Conservation (phyloP, 2,329 filamentous ascomycete genomes). For the Chalaropsis thielavioides region DNA sequence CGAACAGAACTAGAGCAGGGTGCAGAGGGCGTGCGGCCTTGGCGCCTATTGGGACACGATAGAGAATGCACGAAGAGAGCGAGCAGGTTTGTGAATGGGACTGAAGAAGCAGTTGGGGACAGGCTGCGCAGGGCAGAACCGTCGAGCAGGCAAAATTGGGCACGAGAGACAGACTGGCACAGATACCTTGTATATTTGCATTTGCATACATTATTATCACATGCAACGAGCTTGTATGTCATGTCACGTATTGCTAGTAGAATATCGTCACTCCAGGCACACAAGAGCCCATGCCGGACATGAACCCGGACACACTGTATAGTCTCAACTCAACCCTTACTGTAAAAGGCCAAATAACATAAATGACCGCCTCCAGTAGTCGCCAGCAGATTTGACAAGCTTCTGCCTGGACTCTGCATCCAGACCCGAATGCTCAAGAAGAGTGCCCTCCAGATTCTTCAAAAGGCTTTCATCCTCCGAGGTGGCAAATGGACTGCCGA, state of each 20-base stretch:
- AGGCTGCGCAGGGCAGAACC: neutral
- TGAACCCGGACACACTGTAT: too few species aligned
- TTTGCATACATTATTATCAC: slow-evolving; percentile 5
- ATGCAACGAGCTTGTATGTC: neutral
- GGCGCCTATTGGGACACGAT: neutral
- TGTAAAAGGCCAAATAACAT: slow-evolving; percentile 67
- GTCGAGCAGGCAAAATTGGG: neutral
- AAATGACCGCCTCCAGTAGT: slow-evolving; percentile 73
- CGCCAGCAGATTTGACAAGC: slow-evolving; percentile 45
- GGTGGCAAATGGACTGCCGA: slow-evolving; percentile 33
- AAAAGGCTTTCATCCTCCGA: slow-evolving; percentile 24
- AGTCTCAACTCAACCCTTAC: slow-evolving; percentile 19
- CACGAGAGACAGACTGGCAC: neutral
- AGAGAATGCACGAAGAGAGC: neutral
- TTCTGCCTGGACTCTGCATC: slow-evolving; percentile 28
- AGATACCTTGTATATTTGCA: slow-evolving; percentile 8
- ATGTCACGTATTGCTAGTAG: neutral
- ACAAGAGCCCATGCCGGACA: too few species aligned
- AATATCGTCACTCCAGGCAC: neutral
- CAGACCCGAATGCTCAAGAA: slow-evolving; percentile 34
- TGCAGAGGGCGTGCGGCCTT: neutral
- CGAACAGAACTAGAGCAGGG: neutral
- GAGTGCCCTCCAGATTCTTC: slow-evolving; percentile 32
- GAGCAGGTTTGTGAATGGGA: neutral
- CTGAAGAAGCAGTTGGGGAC: neutral